Base-by-base conservation (phyloP, 2,329 filamentous ascomycete species). In the Colletotrichum incanum region DNA sequence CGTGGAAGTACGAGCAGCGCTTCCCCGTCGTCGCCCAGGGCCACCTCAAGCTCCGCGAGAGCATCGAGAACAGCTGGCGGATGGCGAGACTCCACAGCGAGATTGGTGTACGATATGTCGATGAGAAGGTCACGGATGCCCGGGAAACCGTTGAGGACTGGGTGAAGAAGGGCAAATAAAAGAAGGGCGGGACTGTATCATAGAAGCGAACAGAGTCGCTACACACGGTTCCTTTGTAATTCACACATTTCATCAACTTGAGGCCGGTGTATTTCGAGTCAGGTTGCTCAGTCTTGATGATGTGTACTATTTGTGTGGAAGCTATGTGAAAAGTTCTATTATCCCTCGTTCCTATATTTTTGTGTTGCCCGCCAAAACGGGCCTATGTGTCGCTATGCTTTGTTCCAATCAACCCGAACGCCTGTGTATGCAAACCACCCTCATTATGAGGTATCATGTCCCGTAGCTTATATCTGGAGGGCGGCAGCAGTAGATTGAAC, bases 1-100 rank as follows among this genome's bases (percentile, higher is more conserved):
- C 93, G 56, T 99, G 96, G 96, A 91, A 90, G 80, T 99, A 96
- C 82, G 96, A 99, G 91, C 90, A 97, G 88, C 91, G 89, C 78
- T 93, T 95, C 80, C 96, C 96, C 5, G 93, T 89, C 23, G 82
- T 99, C 66, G 93, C 94, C 23, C 92, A 98, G 77, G 90, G 93
- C 69, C 96, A 99, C 84, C 77, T 96, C 73, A 86, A 88, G 78
- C 86, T 93, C 64, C 91, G 92, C 73, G 90, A 94, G 78, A 87
- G 91, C 56, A 86, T 95, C 73, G 86, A 90, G 80, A 88, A 91
- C 80, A 91, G 93, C 70, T 90, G 91, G 85, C 86, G 90, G 81
- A 94, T 94, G 74, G 93, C 93, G 65, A 91, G 91, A 82, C 90
- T 92, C 67, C 94, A 97, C 83, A 90, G 90, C 59, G 87, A 92